These are phyloP conservation scores for Bonia amplexicaulis DNA, from an alignment of 176 grass and related monocot species.

Conservation along the genomic window DNA sequence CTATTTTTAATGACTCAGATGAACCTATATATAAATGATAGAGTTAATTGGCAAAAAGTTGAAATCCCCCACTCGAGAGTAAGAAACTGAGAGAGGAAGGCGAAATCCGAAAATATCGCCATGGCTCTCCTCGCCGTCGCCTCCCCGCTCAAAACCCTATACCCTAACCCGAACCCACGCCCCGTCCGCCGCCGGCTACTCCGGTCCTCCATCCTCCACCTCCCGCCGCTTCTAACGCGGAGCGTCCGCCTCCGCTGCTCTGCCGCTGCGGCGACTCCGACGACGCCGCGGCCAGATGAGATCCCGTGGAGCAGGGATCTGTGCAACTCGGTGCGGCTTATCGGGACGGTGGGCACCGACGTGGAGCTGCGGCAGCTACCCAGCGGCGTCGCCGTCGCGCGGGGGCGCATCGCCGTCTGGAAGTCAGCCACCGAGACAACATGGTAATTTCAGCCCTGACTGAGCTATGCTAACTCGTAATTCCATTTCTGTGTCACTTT, in stretches of 20 bases:
- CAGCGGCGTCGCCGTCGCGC: conserved; percentile 65
- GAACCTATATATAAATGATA: too few species aligned
- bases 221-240: not conserved
- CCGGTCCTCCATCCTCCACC: not conserved
- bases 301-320: conserved; percentile 73
- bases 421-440: conserved; percentile 73
- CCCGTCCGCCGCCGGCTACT: not conserved
- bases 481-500: not conserved
- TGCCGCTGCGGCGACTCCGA: conserved; percentile 1
- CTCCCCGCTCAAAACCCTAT: conserved; percentile 39
- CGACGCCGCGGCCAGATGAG: conserved; percentile 50
- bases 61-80: not conserved
- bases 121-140: conserved; percentile 35
- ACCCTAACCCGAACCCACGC: conserved; percentile 1
- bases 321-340: conserved; percentile 66
- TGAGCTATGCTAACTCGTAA: not conserved
- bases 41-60: too few species aligned
- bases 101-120: not conserved
- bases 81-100: not conserved
- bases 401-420: conserved; percentile 67
- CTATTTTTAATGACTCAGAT: too few species aligned
- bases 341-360: conserved; percentile 65
- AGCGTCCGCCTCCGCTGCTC: conserved; percentile 21
- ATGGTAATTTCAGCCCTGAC: conserved; percentile 39
- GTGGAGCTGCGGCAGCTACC: conserved; percentile 68